phyloP scores from a whole-genome alignment of 2,329 filamentous ascomycete genomes.

The Grosmannia huntii region DNA sequence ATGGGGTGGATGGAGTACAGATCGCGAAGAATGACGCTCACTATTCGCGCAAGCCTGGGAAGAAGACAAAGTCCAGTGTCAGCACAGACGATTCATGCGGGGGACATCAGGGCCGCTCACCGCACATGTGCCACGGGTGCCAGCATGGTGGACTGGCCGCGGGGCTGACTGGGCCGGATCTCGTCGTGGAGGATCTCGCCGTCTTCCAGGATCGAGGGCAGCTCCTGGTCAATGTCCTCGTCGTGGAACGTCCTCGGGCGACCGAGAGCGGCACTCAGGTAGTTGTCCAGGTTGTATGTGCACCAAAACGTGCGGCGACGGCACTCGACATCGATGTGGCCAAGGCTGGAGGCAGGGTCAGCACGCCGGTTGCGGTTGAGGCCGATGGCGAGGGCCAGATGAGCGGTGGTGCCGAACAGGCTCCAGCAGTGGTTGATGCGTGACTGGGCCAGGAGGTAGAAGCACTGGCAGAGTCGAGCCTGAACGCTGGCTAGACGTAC shows the following conservation, averaged over 20 bases:
- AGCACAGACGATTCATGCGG: no score
- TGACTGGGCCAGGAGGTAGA: conserved; percentile 30
- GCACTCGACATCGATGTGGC: conserved; percentile 34
- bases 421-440: conserved; percentile 35
- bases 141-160: conserved; percentile 37
- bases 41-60: no score
- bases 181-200: no score
- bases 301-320: conserved; percentile 48
- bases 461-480: conserved; percentile 27
- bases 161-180: conserved; percentile 34
- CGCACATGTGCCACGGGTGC: no score
- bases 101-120: no score
- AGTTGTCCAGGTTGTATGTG: conserved; percentile 49
- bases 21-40: no score
- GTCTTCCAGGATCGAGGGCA: conserved; percentile 23
- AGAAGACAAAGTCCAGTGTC: no score
- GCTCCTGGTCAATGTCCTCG: conserved; percentile 48
- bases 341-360: conserved; percentile 8
- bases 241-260: conserved; percentile 48
- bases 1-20: no score
- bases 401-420: conserved; percentile 28
- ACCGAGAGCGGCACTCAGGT: conserved; percentile 50
- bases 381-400: conserved; percentile 25
- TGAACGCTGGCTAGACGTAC: conserved; percentile 27
- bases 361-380: conserved; percentile 22